phyloP scores from a whole-genome alignment of 306 rosid species.

The Erythrophleum fordii region DNA sequence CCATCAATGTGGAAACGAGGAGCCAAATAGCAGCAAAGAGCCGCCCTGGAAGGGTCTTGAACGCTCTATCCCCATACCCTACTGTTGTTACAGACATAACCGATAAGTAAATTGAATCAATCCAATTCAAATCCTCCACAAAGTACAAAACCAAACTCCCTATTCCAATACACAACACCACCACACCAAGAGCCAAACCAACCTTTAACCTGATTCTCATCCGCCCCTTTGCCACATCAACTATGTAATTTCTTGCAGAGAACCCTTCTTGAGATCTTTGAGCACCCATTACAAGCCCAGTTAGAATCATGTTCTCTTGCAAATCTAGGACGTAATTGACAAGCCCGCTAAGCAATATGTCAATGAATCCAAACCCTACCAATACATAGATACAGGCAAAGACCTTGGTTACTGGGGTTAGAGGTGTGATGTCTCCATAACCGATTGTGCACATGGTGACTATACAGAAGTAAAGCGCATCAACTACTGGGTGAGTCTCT shows the following conservation, averaged over 20 bases:
- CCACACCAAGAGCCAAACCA: constrained; percentile 84
- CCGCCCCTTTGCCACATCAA: constrained; percentile 85
- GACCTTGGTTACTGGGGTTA: constrained; percentile 57
- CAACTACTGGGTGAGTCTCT: constrained; percentile 75
- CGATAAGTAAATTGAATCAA: constrained; percentile 74
- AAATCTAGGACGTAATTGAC: constrained; percentile 74
- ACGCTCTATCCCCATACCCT: constrained; percentile 84
- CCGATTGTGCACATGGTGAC: constrained; percentile 93
- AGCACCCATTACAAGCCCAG: constrained; percentile 54
- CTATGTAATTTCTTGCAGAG: constrained; percentile 63
- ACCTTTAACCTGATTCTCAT: constrained; percentile 89
- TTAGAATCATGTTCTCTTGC: constrained; percentile 68
- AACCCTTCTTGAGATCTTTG: constrained; percentile 41
- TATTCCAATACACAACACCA: constrained; percentile 71
- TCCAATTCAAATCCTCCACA: constrained; percentile 65
- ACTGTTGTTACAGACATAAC: constrained; percentile 89
- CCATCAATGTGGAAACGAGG: constrained; percentile 76
- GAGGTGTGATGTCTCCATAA: constrained; percentile 79
- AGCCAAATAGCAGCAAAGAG: constrained; percentile 81
- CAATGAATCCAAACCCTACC: constrained; percentile 83
- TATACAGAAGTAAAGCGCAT: constrained; percentile 81
- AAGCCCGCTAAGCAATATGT: constrained; percentile 73
- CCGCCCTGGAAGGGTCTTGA: constrained; percentile 70
- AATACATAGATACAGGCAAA: constrained; percentile 78
- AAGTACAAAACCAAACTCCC: constrained; percentile 67